These are phyloP conservation scores for grape (Vitis vinifera) DNA, from an alignment of 164 flowering plant species.

Conservation along the genomic window ASM3070453v1 NC_081819.1:15365501-15366000, in stretches of 20 bases:
- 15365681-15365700: constrained; percentile 27
- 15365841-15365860: constrained; percentile 4
- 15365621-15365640: constrained; percentile 6
- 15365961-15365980: neutral
- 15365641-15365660: constrained; percentile 20
- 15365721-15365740: constrained; percentile 7
- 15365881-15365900: constrained; percentile 13
- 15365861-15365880: constrained; percentile 24
- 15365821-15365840: constrained; percentile 2
- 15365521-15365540: neutral
- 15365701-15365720: constrained; percentile 21
- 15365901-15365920: constrained; percentile 19
- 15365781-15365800: neutral
- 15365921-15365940: constrained; percentile 1
- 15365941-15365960: neutral
- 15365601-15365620: neutral
- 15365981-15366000: no score
- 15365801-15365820: constrained; percentile 3
- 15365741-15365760: neutral
- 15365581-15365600: neutral
- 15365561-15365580: neutral
- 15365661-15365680: constrained; percentile 33
- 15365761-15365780: neutral
- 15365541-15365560: neutral
- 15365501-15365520: constrained; percentile 2